A percentile compares a stretch with the other conserved stretches of the same genome.
Conservation (phyloP, 305 asterid species). For the Stenogyne calaminthoides region DNA sequence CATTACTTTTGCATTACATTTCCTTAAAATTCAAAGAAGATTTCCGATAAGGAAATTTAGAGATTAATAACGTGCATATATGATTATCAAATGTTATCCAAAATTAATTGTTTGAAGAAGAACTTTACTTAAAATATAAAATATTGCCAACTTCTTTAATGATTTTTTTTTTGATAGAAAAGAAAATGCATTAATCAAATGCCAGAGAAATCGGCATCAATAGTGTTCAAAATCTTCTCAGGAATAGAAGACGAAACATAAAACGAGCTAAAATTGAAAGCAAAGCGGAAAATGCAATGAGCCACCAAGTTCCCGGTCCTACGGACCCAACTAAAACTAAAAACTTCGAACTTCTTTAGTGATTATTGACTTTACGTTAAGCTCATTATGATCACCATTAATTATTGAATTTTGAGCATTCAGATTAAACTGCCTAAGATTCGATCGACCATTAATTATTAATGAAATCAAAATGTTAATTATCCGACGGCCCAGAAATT, state of each 20-base stretch:
- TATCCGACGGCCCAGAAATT: not conserved
- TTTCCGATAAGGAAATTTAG: not conserved
- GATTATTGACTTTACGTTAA: conserved; percentile 3
- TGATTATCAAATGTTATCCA: not conserved
- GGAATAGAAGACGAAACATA: too few relatives aligned
- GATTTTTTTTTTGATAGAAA: too few relatives aligned
- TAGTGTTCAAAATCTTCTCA: too few relatives aligned
- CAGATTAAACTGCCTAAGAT: conserved; percentile 1
- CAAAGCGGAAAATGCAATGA: too few relatives aligned
- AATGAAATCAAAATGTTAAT: not conserved
- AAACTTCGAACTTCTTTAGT: too few relatives aligned
- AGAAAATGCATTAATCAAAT: too few relatives aligned
- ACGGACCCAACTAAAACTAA: too few relatives aligned
- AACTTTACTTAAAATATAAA: not conserved
- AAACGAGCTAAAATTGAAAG: too few relatives aligned
- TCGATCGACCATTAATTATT: not conserved
- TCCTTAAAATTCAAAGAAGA: not conserved
- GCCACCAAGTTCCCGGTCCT: too few relatives aligned
- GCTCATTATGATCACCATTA: not conserved
- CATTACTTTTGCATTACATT: not conserved
- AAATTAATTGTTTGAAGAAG: not conserved
- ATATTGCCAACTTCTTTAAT: not conserved
- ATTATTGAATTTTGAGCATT: not conserved
- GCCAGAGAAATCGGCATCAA: too few relatives aligned
- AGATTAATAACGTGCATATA: not conserved